These are phyloP conservation scores for Leccinum pseudoinsigne DNA, from an alignment of 1,284 basidiomycete species.

Conservation along the genomic window DNA sequence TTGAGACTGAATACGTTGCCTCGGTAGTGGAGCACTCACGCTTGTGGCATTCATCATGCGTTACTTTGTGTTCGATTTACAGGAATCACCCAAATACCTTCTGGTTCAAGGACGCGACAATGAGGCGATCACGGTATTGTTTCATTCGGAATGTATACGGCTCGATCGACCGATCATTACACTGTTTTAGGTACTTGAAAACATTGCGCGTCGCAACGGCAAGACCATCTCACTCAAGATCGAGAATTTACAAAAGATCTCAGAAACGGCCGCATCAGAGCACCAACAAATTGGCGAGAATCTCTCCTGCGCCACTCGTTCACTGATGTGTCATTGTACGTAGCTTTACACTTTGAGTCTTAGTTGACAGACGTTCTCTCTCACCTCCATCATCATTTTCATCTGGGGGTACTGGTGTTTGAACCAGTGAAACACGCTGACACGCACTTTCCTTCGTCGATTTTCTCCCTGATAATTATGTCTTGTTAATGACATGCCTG, in stretches of 20 bases:
- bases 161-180: not conserved
- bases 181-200: constrained; percentile 41
- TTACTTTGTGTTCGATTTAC: constrained; percentile 47
- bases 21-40: constrained; percentile 44
- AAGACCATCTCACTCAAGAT: constrained; percentile 44
- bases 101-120: constrained; percentile 55
- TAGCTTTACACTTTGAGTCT: not conserved
- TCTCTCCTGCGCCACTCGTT: constrained; percentile 39
- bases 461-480: no score
- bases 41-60: constrained; percentile 46
- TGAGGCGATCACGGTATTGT: constrained; percentile 49
- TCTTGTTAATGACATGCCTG: no score
- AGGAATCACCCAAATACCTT: constrained; percentile 62
- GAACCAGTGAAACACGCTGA: no score
- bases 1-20: constrained; percentile 3
- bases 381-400: no score
- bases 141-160: not conserved
- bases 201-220: constrained; percentile 55
- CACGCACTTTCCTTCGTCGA: no score
- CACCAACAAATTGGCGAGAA: constrained; percentile 27
- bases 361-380: not conserved
- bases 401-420: no score
- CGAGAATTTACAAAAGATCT: constrained; percentile 42
- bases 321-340: constrained; percentile 43
- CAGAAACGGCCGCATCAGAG: constrained; percentile 19